Conservation (phyloP, 2,329 filamentous ascomycete species). For the Alternaria sp. region DNA sequence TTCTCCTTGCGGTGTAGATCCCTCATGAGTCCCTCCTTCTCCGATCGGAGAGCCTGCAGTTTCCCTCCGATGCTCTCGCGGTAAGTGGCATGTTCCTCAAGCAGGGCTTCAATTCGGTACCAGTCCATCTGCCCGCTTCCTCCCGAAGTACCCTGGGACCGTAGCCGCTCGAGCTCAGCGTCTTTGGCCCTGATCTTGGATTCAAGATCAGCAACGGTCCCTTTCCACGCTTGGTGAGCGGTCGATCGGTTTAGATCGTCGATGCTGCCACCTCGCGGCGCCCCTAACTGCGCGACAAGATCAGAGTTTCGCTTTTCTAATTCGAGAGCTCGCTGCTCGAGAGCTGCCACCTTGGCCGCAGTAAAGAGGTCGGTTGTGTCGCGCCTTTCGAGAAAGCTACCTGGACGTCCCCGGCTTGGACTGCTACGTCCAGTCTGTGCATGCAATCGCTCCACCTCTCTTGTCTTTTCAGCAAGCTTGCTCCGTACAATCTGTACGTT, state of each 20-base stretch:
- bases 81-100: slow-evolving; percentile 49
- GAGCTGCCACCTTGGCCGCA: slow-evolving; percentile 49
- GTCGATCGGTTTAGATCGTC: slow-evolving; percentile 43
- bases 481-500: slow-evolving; percentile 49
- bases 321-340: slow-evolving; percentile 53
- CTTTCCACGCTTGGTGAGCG: slow-evolving; percentile 47
- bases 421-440: slow-evolving; percentile 29
- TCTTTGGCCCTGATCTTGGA: slow-evolving; percentile 40
- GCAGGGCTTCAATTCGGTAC: slow-evolving; percentile 47
- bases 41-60: slow-evolving; percentile 47
- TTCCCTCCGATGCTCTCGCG: slow-evolving; percentile 47
- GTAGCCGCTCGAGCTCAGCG: slow-evolving; percentile 32
- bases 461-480: slow-evolving; percentile 50
- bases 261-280: slow-evolving; percentile 34
- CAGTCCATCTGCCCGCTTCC: slow-evolving; percentile 29
- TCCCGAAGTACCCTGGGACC: slow-evolving; percentile 10
- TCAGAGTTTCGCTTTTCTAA: slow-evolving; percentile 50
- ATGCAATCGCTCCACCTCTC: slow-evolving; percentile 41
- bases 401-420: slow-evolving; percentile 35
- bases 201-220: slow-evolving; percentile 38
- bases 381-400: slow-evolving; percentile 42
- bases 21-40: slow-evolving; percentile 50
- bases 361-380: slow-evolving; percentile 51
- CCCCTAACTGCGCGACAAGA: slow-evolving; percentile 39
- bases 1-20: slow-evolving; percentile 50